These are phyloP conservation scores for Ulvella scutata DNA, from an alignment of 139 green algal species.

Conservation along the genomic window DNA sequence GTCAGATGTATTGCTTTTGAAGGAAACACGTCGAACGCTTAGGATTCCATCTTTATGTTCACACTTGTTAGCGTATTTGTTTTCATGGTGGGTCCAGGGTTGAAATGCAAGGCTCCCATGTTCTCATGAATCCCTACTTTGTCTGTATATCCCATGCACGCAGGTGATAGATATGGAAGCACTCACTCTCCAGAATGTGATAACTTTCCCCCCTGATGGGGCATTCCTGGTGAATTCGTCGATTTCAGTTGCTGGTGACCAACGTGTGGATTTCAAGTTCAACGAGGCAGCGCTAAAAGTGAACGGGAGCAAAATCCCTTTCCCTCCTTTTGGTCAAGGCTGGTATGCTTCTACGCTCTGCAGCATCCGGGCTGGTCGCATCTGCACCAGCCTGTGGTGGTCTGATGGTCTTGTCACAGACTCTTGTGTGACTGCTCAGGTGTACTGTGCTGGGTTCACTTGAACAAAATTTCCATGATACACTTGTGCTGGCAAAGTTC, in stretches of 20 bases:
- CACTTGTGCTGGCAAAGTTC: too few species aligned
- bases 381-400: too few species aligned
- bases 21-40: too few species aligned
- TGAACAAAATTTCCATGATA: too few species aligned
- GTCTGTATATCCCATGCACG: not conserved
- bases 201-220: constrained; percentile 70
- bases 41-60: not conserved
- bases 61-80: too few species aligned
- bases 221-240: constrained; percentile 62
- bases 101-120: not conserved
- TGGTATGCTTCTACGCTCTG: too few species aligned
- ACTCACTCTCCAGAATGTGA: constrained; percentile 62
- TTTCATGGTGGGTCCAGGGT: not conserved
- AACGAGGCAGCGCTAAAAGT: constrained; percentile 36
- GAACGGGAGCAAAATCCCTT: constrained; percentile 7
- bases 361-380: too few species aligned
- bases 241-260: constrained; percentile 19
- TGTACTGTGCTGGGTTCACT: too few species aligned
- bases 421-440: too few species aligned
- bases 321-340: constrained; percentile 68
- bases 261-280: constrained; percentile 58
- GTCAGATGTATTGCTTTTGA: too few species aligned
- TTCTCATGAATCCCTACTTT: too few species aligned
- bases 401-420: too few species aligned
- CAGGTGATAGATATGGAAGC: constrained; percentile 66